phyloP scores from a whole-genome alignment of 352 stramenopile genomes.

The Pythium monospermum region DNA sequence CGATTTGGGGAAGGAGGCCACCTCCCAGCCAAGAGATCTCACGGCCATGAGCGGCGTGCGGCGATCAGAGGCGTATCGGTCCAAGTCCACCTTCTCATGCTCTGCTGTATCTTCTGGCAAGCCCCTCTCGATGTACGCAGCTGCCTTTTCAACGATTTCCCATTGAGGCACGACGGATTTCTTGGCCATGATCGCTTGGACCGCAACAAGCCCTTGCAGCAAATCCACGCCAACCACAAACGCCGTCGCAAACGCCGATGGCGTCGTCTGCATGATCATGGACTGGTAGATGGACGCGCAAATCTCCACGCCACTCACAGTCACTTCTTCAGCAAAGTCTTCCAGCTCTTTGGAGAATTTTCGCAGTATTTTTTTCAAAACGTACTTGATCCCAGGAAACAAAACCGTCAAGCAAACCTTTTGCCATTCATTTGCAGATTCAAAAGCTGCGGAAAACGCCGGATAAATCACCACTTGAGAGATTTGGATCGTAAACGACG shows the following conservation, averaged over 20 bases:
- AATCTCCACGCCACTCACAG: slow-evolving; percentile 15
- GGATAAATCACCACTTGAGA: slow-evolving; percentile 8
- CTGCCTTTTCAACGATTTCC: too few relatives aligned
- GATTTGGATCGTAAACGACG: not conserved
- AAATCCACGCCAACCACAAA: slow-evolving; percentile 9
- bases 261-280: slow-evolving; percentile 12
- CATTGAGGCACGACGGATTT: too few relatives aligned
- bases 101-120: too few relatives aligned
- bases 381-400: slow-evolving; percentile 8
- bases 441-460: slow-evolving; percentile 2
- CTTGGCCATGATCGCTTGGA: slow-evolving; percentile 10
- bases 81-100: too few relatives aligned
- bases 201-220: not conserved
- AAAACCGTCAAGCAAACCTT: slow-evolving; percentile 1
- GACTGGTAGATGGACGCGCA: slow-evolving; percentile 8
- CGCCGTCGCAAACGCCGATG: not conserved
- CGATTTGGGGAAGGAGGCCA: too few relatives aligned
- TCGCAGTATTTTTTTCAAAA: not conserved
- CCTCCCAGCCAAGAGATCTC: too few relatives aligned
- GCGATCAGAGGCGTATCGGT: too few relatives aligned
- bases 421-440: not conserved
- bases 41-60: too few relatives aligned
- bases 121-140: too few relatives aligned
- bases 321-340: slow-evolving; percentile 7
- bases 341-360: not conserved